phyloP scores from a whole-genome alignment of 163 green algal species.

The Coccomyxa subellipsoidea region DNA sequence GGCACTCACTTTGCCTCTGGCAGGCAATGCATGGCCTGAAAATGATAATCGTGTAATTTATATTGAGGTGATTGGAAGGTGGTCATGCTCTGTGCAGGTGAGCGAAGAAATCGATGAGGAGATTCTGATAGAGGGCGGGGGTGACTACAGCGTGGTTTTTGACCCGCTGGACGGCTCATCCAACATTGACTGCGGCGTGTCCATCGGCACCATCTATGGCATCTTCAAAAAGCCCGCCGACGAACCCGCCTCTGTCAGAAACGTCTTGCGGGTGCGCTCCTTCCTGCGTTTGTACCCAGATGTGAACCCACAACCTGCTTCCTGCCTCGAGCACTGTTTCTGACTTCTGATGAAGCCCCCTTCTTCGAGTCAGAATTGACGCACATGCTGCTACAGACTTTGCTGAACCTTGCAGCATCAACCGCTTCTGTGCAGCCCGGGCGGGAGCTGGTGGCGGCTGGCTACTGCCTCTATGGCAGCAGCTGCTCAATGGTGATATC shows the following conservation, averaged over 20 bases:
- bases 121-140: slow-evolving; percentile 40
- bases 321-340: no score
- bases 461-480: slow-evolving; percentile 70
- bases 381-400: no score
- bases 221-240: slow-evolving; percentile 53
- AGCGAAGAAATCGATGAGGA: slow-evolving; percentile 48
- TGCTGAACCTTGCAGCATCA: no score
- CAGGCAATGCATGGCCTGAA: background rate
- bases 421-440: slow-evolving; percentile 14
- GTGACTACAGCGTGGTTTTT: slow-evolving; percentile 67
- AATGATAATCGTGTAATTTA: background rate
- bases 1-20: no score
- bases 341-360: no score
- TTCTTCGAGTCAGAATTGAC: no score
- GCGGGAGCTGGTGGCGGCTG: slow-evolving; percentile 62
- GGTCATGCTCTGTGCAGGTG: slow-evolving; percentile 10
- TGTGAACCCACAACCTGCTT: no score
- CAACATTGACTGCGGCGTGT: slow-evolving; percentile 78
- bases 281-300: no score
- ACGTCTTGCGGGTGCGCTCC: slow-evolving; percentile 48
- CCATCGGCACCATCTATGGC: slow-evolving; percentile 73
- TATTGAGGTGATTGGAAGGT: background rate
- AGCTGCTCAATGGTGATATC: slow-evolving; percentile 58
- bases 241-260: slow-evolving; percentile 27
- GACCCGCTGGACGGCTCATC: slow-evolving; percentile 70